Evolutionary conservation across 1,284 basidiomycete genomes (phyloP), one percentile per base, ranked within the genome.

Genomic region (Cutaneotrichosporon arboriforme): DNA sequence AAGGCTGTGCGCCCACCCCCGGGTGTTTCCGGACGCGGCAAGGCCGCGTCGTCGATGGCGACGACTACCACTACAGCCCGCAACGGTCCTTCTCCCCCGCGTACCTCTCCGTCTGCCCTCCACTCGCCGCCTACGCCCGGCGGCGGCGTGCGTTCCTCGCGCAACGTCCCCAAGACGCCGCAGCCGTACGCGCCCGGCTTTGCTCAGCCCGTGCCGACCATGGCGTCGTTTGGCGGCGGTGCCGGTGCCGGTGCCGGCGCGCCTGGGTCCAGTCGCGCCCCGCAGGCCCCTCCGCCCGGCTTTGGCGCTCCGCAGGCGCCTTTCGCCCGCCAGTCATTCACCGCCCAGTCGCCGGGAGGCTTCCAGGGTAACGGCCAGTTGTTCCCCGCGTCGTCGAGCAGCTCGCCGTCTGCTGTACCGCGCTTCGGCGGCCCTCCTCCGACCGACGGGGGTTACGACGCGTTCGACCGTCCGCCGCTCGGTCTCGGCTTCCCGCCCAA

Each of bases 41-140:
- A 31, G 26, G 26, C 26, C 26, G 26, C 26, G 26, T 31, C 26
- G 10, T 31, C 26, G 26, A 31, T 10, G 26, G 26, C 26, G 7
- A 31, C 26, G 26, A 31, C 26, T 31, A 31, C 52, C 9, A 35
- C 48, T 42, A 51, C 57, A n/a, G 44, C 62, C 35, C 57, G 59
- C 47, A 66, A 61, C 42, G 67, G 63, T 26, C 47, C 61, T 2
- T 60, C 62, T 9, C 60, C 64, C n/a, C 60, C 59, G 10, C 46
- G 54, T 1, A 57, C 62, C 2, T 60, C 64, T 8, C 67, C 68
- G 1, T 93, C 77, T 91, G 90, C 43, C 87, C 90, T 59, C 92
- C 90, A 1, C 90, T 97, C 54, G 89, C 93, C 42, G 90, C 94
- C 78, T 82, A 96, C 51, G 88, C 94, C 70, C 83, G 40, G 36